Base-by-base conservation (phyloP, 2,329 filamentous ascomycete genomes). In the Stylonectria norvegica region DNA sequence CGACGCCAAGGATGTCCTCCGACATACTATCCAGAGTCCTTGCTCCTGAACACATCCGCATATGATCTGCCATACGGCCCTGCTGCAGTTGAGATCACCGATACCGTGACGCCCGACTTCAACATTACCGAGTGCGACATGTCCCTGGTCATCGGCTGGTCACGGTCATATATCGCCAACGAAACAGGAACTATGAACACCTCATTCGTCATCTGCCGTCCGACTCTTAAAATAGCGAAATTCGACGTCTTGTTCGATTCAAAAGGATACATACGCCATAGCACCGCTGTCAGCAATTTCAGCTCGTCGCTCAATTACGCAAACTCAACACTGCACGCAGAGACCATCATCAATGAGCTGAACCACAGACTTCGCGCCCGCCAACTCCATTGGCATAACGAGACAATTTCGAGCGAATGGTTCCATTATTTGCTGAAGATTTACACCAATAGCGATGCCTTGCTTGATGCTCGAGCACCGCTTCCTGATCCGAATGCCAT, bases 191-290 rank as follows among this genome's bases (percentile, higher is more conserved):
- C 40, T 2, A 34, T 42, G 2, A 22, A 7, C 5, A 31, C 14
- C 5, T 31, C 14, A 14, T 40, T 14, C 14, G 31, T 20, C 10
- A 11, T 29, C 1, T 43, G 41, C 14, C 28, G 9, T 10, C 36
- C 36, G 4, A 7, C 18, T 8, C 33, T 43, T 3, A n/a, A 23
- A 36, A 43, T 36, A 1, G 41, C 41, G 4, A 28, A 34, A 11
- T 43, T 43, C 18, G 12, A 40, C 11, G 29, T 35, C 9, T 34
- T 32, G 3, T 7, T 43, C 4, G 17, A 40, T 17, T 10, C 15
- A 3, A 5, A 29, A 1, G 41, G 41, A 1, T 29, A 32, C 22
- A 31, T 43, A 2, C 4, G 25, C 3, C 6, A 14, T n/a, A 32
- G 36, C 12, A 1, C 34, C 8, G 23, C 23, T 1, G 14, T 36